A percentile compares a stretch with the other conserved stretches of the same genome.
phyloP scores from a whole-genome alignment of 305 asterid genomes.

The Solanum hybrid region DNA sequence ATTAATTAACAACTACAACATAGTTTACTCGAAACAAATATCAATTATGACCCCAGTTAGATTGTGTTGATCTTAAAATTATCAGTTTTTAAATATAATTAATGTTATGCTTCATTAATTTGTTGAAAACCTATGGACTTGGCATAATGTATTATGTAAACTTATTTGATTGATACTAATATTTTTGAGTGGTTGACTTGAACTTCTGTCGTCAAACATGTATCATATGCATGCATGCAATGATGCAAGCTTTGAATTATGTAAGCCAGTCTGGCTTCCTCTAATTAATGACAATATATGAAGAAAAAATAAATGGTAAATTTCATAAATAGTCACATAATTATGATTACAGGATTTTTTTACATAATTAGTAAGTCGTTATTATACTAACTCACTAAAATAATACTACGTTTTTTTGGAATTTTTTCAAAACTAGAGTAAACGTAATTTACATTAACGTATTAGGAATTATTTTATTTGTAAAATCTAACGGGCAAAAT shows the following conservation, averaged over 20 bases:
- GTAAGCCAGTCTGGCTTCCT: not conserved
- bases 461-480: not conserved
- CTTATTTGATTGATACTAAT: not conserved
- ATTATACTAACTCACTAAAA: too few relatives aligned
- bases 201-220: not conserved
- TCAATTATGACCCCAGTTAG: not conserved
- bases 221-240: not conserved
- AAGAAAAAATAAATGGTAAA: not conserved
- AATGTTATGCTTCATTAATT: not conserved
- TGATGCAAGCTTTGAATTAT: not conserved
- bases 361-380: not conserved
- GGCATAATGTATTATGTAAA: not conserved
- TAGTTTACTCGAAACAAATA: not conserved
- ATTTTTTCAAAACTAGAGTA: not conserved
- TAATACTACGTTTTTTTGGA: too few relatives aligned
- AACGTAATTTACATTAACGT: not conserved
- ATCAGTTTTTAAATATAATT: not conserved
- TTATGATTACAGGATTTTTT: not conserved
- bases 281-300: not conserved
- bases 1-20: not conserved
- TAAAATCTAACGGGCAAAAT: not conserved
- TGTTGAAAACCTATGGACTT: not conserved
- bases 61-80: not conserved
- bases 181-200: not conserved
- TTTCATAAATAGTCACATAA: not conserved